phyloP scores from a whole-genome alignment of 2,329 filamentous ascomycete species.

The Aspergillus japonicus region DNA sequence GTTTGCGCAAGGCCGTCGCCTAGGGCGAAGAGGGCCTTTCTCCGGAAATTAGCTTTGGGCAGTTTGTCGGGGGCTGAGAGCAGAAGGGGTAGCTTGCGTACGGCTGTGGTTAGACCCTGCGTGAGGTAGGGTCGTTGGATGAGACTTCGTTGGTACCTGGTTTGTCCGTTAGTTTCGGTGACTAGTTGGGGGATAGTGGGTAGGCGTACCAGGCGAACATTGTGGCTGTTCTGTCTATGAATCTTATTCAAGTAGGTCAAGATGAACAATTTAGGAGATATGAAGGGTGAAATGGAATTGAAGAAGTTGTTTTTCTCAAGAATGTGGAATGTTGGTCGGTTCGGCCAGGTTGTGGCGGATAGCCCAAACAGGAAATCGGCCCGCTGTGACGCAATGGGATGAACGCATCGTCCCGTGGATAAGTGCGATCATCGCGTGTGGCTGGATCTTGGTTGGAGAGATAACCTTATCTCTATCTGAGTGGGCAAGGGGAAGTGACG shows the following conservation, averaged over 20 bases:
- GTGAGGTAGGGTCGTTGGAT: conserved; percentile 16
- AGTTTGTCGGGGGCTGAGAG: too few relatives aligned
- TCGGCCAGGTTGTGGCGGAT: neutral
- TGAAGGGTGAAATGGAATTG: neutral
- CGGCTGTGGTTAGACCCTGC: conserved; percentile 18
- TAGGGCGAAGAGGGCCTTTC: conserved; percentile 15
- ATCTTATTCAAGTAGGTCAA: neutral
- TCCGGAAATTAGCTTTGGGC: too few relatives aligned
- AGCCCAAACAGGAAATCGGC: neutral
- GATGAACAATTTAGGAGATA: neutral
- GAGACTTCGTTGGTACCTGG: conserved; percentile 18
- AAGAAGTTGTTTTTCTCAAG: neutral
- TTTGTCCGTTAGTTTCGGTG: neutral
- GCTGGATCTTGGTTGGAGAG: neutral
- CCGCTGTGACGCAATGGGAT: conserved; percentile 4
- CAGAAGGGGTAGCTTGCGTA: too few relatives aligned
- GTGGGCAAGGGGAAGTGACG: too few relatives aligned
- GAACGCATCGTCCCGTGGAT: neutral
- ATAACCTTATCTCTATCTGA: neutral
- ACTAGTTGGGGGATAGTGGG: neutral
- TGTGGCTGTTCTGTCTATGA: neutral
- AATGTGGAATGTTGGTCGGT: neutral
- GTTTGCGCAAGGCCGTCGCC: conserved; percentile 19
- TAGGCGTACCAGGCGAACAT: neutral
- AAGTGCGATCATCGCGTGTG: neutral